These are phyloP conservation scores for Gastroboletus turbinatus DNA, from an alignment of 1,284 basidiomycete genomes.

Conservation along the genomic window DNA sequence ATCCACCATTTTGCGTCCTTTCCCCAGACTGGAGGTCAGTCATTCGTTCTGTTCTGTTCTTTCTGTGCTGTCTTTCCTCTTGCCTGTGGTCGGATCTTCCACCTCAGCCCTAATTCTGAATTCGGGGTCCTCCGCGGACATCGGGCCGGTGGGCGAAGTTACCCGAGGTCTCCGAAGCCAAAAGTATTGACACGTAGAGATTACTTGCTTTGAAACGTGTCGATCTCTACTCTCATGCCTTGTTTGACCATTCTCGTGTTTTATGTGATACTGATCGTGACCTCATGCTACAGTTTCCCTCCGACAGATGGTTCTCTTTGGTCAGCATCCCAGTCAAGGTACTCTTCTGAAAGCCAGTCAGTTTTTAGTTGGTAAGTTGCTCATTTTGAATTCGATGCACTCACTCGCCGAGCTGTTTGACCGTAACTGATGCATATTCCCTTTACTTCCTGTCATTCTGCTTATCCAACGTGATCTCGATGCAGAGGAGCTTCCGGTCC, in stretches of 20 bases:
- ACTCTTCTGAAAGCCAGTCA: constrained; percentile 31
- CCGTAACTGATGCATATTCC: background rate
- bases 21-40: constrained; percentile 84
- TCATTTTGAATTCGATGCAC: background rate
- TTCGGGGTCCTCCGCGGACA: constrained; percentile 1
- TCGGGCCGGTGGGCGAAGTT: background rate
- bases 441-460: background rate
- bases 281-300: constrained; percentile 19
- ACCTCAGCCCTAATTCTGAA: background rate
- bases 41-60: constrained; percentile 68
- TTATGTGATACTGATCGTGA: constrained; percentile 5
- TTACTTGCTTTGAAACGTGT: background rate
- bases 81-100: background rate
- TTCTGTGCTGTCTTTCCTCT: too few species aligned
- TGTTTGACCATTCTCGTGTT: background rate
- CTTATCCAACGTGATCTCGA: constrained; percentile 46
- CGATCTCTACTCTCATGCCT: background rate
- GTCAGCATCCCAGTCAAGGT: constrained; percentile 32
- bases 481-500: constrained; percentile 74
- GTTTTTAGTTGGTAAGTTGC: constrained; percentile 23
- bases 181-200: background rate
- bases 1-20: constrained; percentile 94
- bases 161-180: background rate
- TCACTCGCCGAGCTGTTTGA: background rate
- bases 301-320: constrained; percentile 32